These are phyloP conservation scores for Spinellus fusiger DNA, from an alignment of 192 early-diverging fungal genomes.

Conservation along the genomic window DNA sequence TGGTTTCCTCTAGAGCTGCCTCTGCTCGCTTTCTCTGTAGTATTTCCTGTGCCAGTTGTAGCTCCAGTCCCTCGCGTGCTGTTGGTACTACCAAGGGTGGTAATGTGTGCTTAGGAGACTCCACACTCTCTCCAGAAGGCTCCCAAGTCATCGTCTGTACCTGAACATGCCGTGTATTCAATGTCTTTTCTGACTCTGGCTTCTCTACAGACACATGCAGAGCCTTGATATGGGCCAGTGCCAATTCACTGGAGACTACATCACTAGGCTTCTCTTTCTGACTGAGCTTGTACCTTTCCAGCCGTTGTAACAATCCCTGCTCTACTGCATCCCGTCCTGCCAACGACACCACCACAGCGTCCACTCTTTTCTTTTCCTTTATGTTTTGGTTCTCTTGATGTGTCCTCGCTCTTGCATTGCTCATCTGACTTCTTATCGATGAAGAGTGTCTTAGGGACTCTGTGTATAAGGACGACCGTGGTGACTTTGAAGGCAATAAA, in stretches of 20 bases:
- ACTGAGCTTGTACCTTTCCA: conserved; percentile 12
- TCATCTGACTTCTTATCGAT: conserved; percentile 9
- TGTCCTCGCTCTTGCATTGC: neutral
- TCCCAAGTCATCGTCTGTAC: conserved; percentile 19
- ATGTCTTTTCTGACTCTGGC: neutral
- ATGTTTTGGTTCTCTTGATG: conserved; percentile 1
- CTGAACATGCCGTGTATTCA: conserved; percentile 22
- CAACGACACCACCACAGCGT: neutral
- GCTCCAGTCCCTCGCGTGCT: conserved; percentile 9
- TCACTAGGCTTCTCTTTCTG: conserved; percentile 12
- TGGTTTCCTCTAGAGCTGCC: conserved; percentile 39
- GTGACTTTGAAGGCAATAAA: conserved; percentile 16
- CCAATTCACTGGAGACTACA: conserved; percentile 12
- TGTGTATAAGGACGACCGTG: conserved; percentile 15
- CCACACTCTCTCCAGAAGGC: neutral
- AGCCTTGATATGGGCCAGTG: conserved; percentile 24
- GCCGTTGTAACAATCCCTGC: conserved; percentile 17
- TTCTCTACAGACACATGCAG: conserved; percentile 8
- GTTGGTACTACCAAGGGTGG: neutral
- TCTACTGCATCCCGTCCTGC: conserved; percentile 27
- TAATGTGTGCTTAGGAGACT: neutral
- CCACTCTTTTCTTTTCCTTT: conserved; percentile 1
- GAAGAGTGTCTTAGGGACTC: conserved; percentile 4
- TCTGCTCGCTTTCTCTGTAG: conserved; percentile 25
- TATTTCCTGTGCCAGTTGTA: conserved; percentile 11